These are phyloP conservation scores for Syncephalastrum monosporum DNA, from an alignment of 371 early-diverging fungal species.

Conservation along the genomic window DNA sequence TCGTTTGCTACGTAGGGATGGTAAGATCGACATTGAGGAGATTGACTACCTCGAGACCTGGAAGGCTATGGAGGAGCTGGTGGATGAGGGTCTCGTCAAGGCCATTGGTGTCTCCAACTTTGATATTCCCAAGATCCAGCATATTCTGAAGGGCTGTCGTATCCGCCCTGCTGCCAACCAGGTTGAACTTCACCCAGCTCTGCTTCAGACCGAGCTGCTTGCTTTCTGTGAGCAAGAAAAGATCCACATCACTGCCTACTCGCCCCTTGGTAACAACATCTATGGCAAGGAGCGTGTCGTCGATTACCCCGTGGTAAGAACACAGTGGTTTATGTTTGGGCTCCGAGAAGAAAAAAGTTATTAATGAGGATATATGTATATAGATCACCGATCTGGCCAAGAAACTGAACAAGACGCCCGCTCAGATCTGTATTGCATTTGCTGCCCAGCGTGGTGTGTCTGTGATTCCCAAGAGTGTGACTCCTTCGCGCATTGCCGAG, in stretches of 20 bases:
- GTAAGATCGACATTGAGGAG: slow-evolving; percentile 38
- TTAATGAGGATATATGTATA: not conserved
- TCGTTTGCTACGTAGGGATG: slow-evolving; percentile 16
- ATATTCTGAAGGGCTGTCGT: slow-evolving; percentile 48
- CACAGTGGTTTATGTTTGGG: slow-evolving; percentile 74
- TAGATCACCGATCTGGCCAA: slow-evolving; percentile 59
- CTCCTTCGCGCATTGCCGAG: slow-evolving; percentile 46
- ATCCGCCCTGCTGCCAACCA: slow-evolving; percentile 71
- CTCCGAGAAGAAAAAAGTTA: slow-evolving; percentile 18
- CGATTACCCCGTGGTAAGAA: slow-evolving; percentile 66
- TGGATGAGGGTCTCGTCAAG: slow-evolving; percentile 51
- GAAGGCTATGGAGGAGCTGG: slow-evolving; percentile 74
- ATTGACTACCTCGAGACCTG: slow-evolving; percentile 61
- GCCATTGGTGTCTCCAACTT: slow-evolving; percentile 81
- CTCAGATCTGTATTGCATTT: slow-evolving; percentile 84
- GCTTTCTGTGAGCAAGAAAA: slow-evolving; percentile 32
- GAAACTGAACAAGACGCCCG: slow-evolving; percentile 64
- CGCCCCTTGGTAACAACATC: slow-evolving; percentile 56
- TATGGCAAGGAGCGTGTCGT: slow-evolving; percentile 71
- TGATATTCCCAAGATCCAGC: slow-evolving; percentile 49
- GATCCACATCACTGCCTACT: slow-evolving; percentile 41
- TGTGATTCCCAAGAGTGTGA: slow-evolving; percentile 62
- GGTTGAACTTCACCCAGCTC: slow-evolving; percentile 59
- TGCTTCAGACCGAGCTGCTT: slow-evolving; percentile 46
- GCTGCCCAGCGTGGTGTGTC: slow-evolving; percentile 61